Percentiles rank a stretch among this genome's conserved stretches.
Conservation (phyloP, 768 basidiomycete genomes). For the Lentinula sp. region DNA sequence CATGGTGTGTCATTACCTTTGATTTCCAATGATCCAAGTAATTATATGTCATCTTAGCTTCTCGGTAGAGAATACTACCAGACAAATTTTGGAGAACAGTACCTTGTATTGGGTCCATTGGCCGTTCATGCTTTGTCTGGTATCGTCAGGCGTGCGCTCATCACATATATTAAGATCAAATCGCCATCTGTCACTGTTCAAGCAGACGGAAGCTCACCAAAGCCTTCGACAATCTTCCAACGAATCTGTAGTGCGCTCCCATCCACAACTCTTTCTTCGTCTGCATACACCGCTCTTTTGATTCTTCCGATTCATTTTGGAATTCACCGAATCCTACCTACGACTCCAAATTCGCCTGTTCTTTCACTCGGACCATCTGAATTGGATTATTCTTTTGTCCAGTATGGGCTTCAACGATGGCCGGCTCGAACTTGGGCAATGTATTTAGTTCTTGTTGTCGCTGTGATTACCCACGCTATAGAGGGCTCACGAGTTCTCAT, state of each 20-base stretch:
- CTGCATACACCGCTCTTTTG: conserved; percentile 57
- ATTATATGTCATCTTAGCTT: conserved; percentile 36
- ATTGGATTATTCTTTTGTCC: conserved; percentile 81
- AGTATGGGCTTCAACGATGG: conserved; percentile 57
- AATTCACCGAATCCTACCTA: conserved; percentile 58
- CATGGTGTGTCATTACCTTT: conserved; percentile 47
- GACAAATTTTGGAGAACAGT: conserved; percentile 58
- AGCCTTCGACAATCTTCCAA: conserved; percentile 17
- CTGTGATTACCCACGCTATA: conserved; percentile 51
- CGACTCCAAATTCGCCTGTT: conserved; percentile 40
- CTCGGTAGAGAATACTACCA: conserved; percentile 87
- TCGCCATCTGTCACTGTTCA: conserved; percentile 17
- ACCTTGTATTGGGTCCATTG: conserved; percentile 65
- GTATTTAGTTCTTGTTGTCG: conserved; percentile 56
- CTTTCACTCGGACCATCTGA: conserved; percentile 63
- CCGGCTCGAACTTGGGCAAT: conserved; percentile 55
- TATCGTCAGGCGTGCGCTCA: conserved; percentile 52
- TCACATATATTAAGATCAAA: conserved; percentile 19
- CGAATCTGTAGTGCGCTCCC: background rate
- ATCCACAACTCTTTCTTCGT: conserved; percentile 39
- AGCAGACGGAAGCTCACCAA: conserved; percentile 12
- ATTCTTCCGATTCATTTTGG: conserved; percentile 66
- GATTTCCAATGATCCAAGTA: background rate
- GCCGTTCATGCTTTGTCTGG: conserved; percentile 55
- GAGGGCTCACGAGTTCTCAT: conserved; percentile 53